Conservation (phyloP, 2,329 filamentous ascomycete species). For the Ophiocordyceps unilateralis region DNA sequence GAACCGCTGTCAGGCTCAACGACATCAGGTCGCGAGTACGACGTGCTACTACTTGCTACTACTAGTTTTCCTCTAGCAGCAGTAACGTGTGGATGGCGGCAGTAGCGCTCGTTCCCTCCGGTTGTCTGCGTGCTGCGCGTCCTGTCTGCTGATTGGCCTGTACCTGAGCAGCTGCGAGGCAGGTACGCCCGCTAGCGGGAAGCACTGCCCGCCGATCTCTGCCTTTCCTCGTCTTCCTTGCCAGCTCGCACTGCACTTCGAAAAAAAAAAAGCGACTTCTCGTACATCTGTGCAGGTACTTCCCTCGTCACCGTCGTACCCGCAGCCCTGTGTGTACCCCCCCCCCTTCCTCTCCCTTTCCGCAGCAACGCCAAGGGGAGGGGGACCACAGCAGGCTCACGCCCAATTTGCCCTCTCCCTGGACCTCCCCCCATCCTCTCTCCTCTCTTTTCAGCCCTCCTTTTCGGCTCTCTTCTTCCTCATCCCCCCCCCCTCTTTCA, state of each 20-base stretch:
- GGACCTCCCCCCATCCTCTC: not conserved
- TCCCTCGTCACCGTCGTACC: not conserved
- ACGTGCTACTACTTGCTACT: no score
- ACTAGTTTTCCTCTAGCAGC: no score
- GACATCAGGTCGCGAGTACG: not conserved
- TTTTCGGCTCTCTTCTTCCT: not conserved
- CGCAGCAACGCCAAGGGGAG: not conserved
- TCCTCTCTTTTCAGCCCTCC: not conserved
- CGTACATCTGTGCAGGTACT: not conserved
- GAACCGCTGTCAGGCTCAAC: not conserved
- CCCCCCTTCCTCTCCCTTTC: not conserved
- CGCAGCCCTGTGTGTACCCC: not conserved
- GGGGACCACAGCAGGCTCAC: no score
- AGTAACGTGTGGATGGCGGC: no score
- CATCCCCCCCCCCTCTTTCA: not conserved
- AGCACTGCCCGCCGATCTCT: not conserved
- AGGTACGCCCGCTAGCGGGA: not conserved
- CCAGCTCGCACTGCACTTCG: no score
- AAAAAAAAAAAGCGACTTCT: no score
- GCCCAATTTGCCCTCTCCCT: not conserved
- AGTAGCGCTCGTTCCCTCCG: not conserved
- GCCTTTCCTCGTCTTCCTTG: not conserved
- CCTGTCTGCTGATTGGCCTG: not conserved
- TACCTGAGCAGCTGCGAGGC: not conserved
- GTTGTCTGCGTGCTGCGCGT: not conserved